Conservation (phyloP, 257 asterid species). For the Gentiana dahurica region DNA sequence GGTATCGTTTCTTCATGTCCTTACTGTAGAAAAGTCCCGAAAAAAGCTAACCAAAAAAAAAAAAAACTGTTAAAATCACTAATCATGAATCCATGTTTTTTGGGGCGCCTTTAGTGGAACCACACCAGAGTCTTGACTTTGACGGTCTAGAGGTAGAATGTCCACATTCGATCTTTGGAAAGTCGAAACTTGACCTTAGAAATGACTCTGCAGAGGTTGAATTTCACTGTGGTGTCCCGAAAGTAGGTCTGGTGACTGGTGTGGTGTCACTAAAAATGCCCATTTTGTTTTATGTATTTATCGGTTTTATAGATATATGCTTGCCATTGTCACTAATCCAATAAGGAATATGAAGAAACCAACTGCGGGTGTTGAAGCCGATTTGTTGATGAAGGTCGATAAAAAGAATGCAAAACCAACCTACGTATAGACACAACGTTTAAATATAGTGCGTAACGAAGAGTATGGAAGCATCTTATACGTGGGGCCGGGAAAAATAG, state of each 20-base stretch:
- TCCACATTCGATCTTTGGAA: too few species aligned
- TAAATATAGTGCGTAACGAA: not conserved
- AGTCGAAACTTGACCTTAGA: too few species aligned
- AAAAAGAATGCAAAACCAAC: slow-evolving; percentile 27
- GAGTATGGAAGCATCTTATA: not conserved
- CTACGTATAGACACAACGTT: slow-evolving; percentile 5
- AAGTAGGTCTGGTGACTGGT: too few species aligned
- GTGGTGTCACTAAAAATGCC: too few species aligned
- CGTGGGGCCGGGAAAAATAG: not conserved
- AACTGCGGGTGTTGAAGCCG: slow-evolving; percentile 26
- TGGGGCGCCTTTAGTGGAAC: too few species aligned
- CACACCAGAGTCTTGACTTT: too few species aligned
- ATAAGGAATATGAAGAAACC: slow-evolving; percentile 19
- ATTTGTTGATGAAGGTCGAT: slow-evolving; percentile 22
- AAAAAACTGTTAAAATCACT: too few species aligned
- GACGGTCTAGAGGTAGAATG: too few species aligned
- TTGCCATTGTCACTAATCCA: slow-evolving; percentile 24
- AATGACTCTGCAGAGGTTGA: too few species aligned
- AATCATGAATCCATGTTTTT: too few species aligned
- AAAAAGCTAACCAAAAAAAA: slow-evolving; percentile 13
- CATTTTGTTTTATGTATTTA: not conserved
- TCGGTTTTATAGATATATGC: slow-evolving; percentile 7
- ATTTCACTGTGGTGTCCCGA: too few species aligned
- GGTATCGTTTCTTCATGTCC: not conserved
- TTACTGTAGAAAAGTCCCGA: not conserved